These are phyloP conservation scores for Venturia oleaginea DNA, from an alignment of 2,329 filamentous ascomycete genomes.

Conservation along the genomic window DNA sequence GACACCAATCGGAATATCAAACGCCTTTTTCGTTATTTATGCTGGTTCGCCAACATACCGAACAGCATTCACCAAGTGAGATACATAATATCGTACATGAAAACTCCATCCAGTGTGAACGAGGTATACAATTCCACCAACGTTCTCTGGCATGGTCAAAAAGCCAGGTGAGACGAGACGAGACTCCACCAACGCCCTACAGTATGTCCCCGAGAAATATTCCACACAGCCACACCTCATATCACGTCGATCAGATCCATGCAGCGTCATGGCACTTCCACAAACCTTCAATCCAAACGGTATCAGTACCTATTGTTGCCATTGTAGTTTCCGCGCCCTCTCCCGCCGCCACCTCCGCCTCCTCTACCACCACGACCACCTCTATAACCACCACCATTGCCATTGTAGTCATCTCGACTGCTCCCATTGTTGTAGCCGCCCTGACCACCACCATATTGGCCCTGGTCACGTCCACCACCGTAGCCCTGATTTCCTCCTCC, in stretches of 20 bases:
- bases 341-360: slow-evolving; percentile 20
- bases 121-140: neutral
- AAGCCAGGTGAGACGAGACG: neutral
- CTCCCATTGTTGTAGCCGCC: slow-evolving; percentile 18
- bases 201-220: too few relatives aligned
- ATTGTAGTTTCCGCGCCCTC: slow-evolving; percentile 9
- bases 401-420: slow-evolving; percentile 20
- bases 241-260: neutral
- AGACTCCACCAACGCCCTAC: too few relatives aligned
- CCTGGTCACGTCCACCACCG: slow-evolving; percentile 16
- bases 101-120: neutral
- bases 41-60: neutral
- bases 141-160: neutral
- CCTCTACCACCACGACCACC: slow-evolving; percentile 17
- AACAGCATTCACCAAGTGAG: neutral
- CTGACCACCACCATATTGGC: slow-evolving; percentile 18
- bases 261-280: too few relatives aligned
- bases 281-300: neutral
- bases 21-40: neutral
- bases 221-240: neutral
- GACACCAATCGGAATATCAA: neutral
- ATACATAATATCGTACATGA: neutral
- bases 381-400: slow-evolving; percentile 19
- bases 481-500: neutral
- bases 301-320: neutral